Base-by-base conservation (phyloP, 176 grass and related monocot genomes). In the Phoenix dactylifera region DNA sequence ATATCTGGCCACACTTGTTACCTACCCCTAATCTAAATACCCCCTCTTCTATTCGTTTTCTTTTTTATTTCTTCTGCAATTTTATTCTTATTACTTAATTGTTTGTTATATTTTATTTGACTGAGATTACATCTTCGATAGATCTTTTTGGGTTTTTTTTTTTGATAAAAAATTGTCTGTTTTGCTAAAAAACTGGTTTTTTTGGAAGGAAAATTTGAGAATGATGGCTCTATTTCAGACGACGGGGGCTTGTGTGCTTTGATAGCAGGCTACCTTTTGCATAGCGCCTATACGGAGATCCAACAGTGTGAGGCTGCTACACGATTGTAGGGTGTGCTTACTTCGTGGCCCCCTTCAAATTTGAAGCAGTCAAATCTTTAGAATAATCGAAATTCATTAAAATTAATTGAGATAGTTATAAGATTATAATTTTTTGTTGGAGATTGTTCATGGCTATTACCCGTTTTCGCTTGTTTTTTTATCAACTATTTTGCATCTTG, bases 181-280 rank as follows among this genome's bases (percentile, higher is more conserved):
- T 19, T 52, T 51, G 15, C 26, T 19, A 14, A 17, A 24, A 24
- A 5, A 59, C 24, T 55, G 26, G 18, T 5, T 50, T 20, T 54
- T 18, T n/a, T 54, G 24, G 44, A 22, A 32, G 39, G 22, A 14
- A 66, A 6, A 5, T 18, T 32, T 60, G 22, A 28, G 15, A 29
- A 49, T 22, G 78, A 61, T 49, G 72, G 78, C 78, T 49, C 65
- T 60, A 59, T 22, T 52, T 71, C 55, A 60, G 68, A 70, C 71
- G 65, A 75, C 78, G 65, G 72, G 78, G 65, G 59, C 73, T 75
- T 71, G 52, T 52, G 64, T 64, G 15, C 5, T 54, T 39, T 20
- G 2, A 16, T 75, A 26, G 58, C 58, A 30, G 19, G 22, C 55
- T 49, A 69, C 78, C 78, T 75, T 81, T 81, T 81, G 78, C 72